phyloP scores from a whole-genome alignment of 495 filamentous ascomycete species.

The Chaetomium tenue region DNA sequence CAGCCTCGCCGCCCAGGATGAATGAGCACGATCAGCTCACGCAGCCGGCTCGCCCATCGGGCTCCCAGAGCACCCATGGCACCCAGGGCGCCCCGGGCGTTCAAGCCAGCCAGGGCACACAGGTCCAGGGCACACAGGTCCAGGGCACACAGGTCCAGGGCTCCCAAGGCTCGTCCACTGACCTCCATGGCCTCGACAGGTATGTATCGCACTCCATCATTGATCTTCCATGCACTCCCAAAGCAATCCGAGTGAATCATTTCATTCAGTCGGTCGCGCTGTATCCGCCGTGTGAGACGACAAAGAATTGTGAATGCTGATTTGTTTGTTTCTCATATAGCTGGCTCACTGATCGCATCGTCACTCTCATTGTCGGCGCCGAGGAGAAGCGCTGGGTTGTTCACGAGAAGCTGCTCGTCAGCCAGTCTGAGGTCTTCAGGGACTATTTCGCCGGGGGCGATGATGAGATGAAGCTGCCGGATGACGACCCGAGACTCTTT shows the following conservation, averaged over 20 bases:
- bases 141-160: too few species aligned
- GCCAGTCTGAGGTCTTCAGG: conserved; percentile 30
- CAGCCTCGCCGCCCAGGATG: conserved; percentile 1
- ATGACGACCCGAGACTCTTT: conserved; percentile 29
- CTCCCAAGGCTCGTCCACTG: background rate
- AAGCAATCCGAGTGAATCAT: background rate
- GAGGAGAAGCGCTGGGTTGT: conserved; percentile 24
- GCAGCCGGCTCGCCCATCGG: background rate
- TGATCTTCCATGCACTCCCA: background rate
- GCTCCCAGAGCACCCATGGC: background rate
- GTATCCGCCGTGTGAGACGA: background rate
- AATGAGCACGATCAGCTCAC: background rate
- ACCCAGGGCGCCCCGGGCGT: too few species aligned
- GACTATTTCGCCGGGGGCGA: conserved; percentile 4
- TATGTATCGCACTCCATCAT: background rate
- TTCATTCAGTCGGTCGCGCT: background rate
- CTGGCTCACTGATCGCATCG: conserved; percentile 30
- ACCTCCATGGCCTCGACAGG: conserved; percentile 5
- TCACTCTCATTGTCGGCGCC: conserved; percentile 25
- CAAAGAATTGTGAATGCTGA: background rate
- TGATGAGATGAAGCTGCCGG: conserved; percentile 22
- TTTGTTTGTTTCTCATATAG: conserved; percentile 2
- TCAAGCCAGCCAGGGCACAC: too few species aligned
- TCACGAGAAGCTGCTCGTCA: conserved; percentile 31
- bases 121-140: too few species aligned